Evolutionary conservation across 768 basidiomycete species (phyloP), one percentile per base, ranked within the genome.

Genomic region (Serendipita vermifera): DNA sequence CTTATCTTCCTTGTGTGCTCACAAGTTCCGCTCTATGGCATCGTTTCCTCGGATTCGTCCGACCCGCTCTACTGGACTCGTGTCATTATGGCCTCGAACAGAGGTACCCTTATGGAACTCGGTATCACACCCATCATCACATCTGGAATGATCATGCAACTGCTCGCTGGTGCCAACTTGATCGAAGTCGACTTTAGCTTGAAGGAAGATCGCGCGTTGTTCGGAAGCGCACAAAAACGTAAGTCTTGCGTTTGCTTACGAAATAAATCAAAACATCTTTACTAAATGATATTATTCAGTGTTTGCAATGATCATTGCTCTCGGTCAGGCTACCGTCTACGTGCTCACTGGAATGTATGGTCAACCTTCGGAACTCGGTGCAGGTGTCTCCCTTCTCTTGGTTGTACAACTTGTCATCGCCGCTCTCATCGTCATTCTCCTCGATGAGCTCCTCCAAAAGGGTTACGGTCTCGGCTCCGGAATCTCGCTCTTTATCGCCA

Each of bases 11-110:
- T 99, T 66, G 94, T 98, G 61, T 98, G 94, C 78, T 97, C 93
- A 26, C 96, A 98, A 73, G 94, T 98, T 31, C 96, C 96, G 4
- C 78, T 99, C 43, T 99, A 98, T 71, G 96, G 96, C 60, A 98
- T 99, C 81, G 94, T 97, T 84, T 96, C 91, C 27, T 96, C 92
- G 58, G 94, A 99, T 77, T 96, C 92, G 62, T 91, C 91, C 55
- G 94, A 99, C 74, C 96, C 96, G 13, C 82, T 99, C 38, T 97
- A 96, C 75, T 98, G 94, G 96, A 92, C 97, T 86, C 88, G 94
- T 72, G 94, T 94, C 74, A 98, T 99, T 72, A 81, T 99, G 59
- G 94, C 96, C 22, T 96, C 91, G 5, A 98, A 98, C 74, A 81
- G 94, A 59, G 96, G 96, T 61, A 98, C 96, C 1, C 83, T 98